Evolutionary conservation across 164 flowering plant species (phyloP).

Genomic region (Umbilicus rupestris): DNA sequence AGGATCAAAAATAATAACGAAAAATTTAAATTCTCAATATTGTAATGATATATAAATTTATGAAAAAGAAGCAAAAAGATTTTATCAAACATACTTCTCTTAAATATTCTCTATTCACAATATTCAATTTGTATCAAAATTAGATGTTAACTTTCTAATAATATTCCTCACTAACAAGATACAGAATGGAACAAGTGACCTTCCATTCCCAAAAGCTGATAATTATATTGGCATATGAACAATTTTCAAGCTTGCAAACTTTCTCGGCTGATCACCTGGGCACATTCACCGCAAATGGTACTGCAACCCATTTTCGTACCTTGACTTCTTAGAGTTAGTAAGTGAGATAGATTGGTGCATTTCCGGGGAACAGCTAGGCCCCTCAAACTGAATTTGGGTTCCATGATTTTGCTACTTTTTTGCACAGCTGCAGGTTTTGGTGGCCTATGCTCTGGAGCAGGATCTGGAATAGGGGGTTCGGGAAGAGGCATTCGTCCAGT

Average conservation of each 20-base stretch:
- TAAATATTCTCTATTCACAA: no score
- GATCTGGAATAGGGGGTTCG: constrained; percentile 32
- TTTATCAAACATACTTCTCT: no score
- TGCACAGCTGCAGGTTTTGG: constrained; percentile 5
- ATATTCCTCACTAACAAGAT: background rate
- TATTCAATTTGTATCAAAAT: no score
- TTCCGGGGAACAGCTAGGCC: constrained; percentile 28
- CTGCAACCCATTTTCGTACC: constrained; percentile 63
- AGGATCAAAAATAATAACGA: no score
- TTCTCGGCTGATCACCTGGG: constrained; percentile 70
- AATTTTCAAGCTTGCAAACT: constrained; percentile 13
- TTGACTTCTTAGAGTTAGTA: constrained; percentile 75
- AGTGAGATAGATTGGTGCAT: constrained; percentile 76
- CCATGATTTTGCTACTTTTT: constrained; percentile 9
- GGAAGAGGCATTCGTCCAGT: constrained; percentile 46
- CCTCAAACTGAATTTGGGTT: constrained; percentile 22
- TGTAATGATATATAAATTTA: no score
- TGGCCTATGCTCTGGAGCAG: constrained; percentile 27
- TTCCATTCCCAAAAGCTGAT: background rate
- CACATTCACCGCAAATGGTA: constrained; percentile 89
- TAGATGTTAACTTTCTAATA: no score
- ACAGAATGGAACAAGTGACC: background rate
- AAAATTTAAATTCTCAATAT: no score
- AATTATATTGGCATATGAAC: background rate
- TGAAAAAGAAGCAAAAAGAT: no score